phyloP scores from a whole-genome alignment of 306 rosid species.

The Lithocarpus polystachyus region DNA sequence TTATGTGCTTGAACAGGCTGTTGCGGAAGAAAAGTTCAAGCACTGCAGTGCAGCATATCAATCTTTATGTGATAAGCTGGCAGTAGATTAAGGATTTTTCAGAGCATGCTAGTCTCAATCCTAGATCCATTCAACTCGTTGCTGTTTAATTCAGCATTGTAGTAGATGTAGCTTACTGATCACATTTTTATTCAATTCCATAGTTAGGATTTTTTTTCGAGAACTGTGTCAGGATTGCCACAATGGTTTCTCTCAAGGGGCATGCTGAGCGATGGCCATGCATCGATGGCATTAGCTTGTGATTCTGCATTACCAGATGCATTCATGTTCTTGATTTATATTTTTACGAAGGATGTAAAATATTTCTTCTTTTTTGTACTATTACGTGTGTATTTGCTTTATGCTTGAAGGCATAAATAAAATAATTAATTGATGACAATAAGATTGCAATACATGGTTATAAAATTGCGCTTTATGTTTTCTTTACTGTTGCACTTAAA shows the following conservation, averaged over 20 bases:
- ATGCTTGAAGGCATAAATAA: neutral
- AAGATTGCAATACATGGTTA: neutral
- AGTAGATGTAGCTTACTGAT: conserved; percentile 21
- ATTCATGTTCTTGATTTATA: neutral
- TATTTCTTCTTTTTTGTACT: neutral
- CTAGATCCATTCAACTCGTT: conserved; percentile 2
- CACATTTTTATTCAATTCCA: neutral
- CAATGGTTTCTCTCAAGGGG: neutral
- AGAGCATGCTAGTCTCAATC: neutral
- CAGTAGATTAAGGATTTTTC: conserved; percentile 29
- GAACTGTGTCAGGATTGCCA: neutral
- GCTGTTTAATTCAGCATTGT: conserved; percentile 4
- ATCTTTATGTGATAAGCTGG: conserved; percentile 64
- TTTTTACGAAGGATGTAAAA: neutral
- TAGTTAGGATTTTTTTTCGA: conserved; percentile 5
- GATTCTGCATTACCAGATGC: conserved; percentile 3
- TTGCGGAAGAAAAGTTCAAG: conserved; percentile 90
- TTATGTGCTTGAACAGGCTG: conserved; percentile 33
- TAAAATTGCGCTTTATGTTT: neutral
- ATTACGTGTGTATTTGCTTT: neutral
- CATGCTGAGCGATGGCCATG: conserved; percentile 2
- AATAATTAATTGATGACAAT: neutral
- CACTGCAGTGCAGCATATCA: conserved; percentile 76
- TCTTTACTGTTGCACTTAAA: neutral
- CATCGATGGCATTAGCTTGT: neutral